Conservation (phyloP, 2,329 filamentous ascomycete genomes). For the Hymenoscyphus fraxineus region DNA sequence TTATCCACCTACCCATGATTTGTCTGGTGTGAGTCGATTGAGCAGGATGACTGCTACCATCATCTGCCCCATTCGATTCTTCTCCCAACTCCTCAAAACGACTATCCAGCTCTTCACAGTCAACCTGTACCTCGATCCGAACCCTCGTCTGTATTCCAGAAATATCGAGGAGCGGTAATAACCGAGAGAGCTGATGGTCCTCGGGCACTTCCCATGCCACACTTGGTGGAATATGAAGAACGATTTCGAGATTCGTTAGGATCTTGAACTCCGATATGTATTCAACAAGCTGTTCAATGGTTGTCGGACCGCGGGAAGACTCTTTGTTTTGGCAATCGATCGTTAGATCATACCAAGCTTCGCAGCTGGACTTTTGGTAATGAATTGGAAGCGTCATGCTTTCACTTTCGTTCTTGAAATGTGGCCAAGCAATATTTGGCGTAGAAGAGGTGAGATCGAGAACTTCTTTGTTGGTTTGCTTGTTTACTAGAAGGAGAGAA, state of each 20-base stretch:
- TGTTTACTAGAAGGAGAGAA: conserved; percentile 3
- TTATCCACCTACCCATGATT: neutral
- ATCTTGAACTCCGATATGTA: neutral
- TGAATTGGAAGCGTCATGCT: neutral
- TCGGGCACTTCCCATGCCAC: neutral
- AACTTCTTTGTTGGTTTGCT: conserved; percentile 2
- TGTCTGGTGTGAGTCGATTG: neutral
- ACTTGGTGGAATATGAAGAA: neutral
- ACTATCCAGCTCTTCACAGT: neutral
- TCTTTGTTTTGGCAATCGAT: neutral
- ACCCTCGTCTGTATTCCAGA: neutral
- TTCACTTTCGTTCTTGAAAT: neutral
- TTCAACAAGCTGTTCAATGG: neutral
- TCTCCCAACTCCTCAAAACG: neutral
- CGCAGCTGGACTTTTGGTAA: neutral
- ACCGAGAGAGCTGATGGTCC: neutral
- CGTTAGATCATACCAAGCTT: conserved; percentile 4
- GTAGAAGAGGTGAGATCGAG: conserved; percentile 2
- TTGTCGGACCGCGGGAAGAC: neutral
- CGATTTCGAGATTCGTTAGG: neutral
- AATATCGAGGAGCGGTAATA: conserved; percentile 6
- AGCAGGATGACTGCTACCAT: neutral
- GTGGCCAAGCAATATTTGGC: neutral
- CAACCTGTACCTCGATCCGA: conserved; percentile 1
- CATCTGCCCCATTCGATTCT: neutral